Base-by-base conservation (phyloP, 495 filamentous ascomycete genomes). In the Cladorrhinum samala region DNA sequence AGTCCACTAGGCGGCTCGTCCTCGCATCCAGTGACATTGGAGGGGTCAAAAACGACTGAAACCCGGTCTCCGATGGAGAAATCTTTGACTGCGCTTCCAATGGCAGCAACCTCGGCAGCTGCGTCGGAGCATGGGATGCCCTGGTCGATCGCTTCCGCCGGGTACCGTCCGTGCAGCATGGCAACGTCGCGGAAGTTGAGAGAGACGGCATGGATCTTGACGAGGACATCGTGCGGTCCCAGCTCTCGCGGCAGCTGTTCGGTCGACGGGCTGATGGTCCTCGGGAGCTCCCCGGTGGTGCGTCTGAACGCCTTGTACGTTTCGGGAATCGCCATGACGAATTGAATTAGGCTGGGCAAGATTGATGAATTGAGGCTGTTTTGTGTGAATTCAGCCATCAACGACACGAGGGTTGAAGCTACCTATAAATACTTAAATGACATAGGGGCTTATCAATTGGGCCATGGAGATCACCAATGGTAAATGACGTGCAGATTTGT, bases 121-220 rank as follows among this genome's bases (percentile, higher is more conserved):
- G 64, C 53, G 55, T 81, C 78, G 9, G 66, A 70, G 1, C 19
- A 23, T 0, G 65, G 52, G 30, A 73, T 61, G 14, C 64, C 63
- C 7, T 49, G 2, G 1, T 63, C 55, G 3, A 50, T 24, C 1
- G 57, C 46, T 0, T 45, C 20, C 6, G 56, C 16, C 2, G 66
- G 64, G 41, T 73, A 72, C 8, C 50, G 50, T 1, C 69, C 67
- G 45, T 66, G 21, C 14, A 65, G 49, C 53, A 73, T 73, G 41
- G 47, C 65, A 1, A 76, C 66, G 57, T 81, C 77, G 6, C 76
- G 64, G 9, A 73, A 76, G 57, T 81, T 81, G 52, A 81, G 59
- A 37, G 70, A 74, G 2, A 74, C 72, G 14, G 75, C 72, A 36
- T 72, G 66, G 23, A 77, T 69, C 51, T 66, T 69, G 60, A 80